phyloP scores from a whole-genome alignment of 257 asterid species.

The Anisodus acutangulus region DNA sequence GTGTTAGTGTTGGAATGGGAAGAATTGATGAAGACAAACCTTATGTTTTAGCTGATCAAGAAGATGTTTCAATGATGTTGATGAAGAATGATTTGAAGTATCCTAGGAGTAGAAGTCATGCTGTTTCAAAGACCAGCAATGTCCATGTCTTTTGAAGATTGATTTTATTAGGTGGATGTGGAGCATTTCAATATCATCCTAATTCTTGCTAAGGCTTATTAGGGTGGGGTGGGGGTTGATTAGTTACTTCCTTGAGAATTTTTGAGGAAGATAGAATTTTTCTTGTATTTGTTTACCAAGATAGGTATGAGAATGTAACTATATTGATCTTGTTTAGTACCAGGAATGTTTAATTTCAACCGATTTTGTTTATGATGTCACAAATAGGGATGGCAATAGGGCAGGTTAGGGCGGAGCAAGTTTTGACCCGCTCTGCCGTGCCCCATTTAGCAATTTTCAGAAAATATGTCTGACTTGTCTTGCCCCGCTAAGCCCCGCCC shows the following conservation, averaged over 20 bases:
- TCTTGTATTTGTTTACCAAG: background rate
- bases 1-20: conserved; percentile 79
- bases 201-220: too few species aligned
- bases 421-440: too few species aligned
- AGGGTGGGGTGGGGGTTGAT: too few species aligned
- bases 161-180: background rate
- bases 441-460: too few species aligned
- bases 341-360: background rate
- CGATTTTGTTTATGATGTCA: too few species aligned
- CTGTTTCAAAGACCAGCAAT: conserved; percentile 38
- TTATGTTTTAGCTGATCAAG: conserved; percentile 42
- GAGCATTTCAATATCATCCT: too few species aligned
- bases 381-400: too few species aligned
- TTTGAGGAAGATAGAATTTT: background rate
- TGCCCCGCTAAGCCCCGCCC: too few species aligned
- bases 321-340: background rate
- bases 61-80: conserved; percentile 27
- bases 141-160: background rate
- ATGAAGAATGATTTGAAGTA: conserved; percentile 41
- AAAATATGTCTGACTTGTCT: too few species aligned
- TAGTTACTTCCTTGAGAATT: background rate
- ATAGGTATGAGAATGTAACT: background rate
- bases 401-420: too few species aligned
- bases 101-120: conserved; percentile 71
- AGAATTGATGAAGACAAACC: conserved; percentile 84